Base-by-base conservation (phyloP, 2,329 filamentous ascomycete genomes). In the Fusarium sacchari region DNA sequence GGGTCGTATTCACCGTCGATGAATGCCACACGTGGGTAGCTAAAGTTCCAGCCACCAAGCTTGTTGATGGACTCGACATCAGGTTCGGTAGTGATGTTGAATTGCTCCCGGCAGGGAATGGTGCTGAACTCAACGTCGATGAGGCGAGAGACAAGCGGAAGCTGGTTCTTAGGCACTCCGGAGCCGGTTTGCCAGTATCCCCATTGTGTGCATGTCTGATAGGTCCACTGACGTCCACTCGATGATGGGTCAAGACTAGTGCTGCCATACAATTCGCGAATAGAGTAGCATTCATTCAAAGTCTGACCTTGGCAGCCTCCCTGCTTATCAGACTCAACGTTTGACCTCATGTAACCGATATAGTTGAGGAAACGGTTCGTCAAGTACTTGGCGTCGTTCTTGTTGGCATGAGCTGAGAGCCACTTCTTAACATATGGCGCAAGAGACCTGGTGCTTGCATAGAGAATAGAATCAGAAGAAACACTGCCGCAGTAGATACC, bases 1-100 rank as follows among this genome's bases (percentile, higher is more conserved):
- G 94, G 94, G 78, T 97, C 94, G 63, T 89, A 89, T 71, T 93
- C 88, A 34, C 94, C 94, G 70, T 95, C 94, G 43, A 97, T 85
- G 53, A 93, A 71, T 6, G 94, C 94, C 1, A 97, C 88, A 4
- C 94, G 91, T 2, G 91, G 88, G 79, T 94, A 95, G 50, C 88
- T 88, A 75, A 96, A 91, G 79, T 88, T 83, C 81, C 91, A 93
- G 18, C 90, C 93, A 46, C 94, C 94, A 72, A 93, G 92, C 78
- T 92, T 90, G 85, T 97, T 96, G 81, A 96, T 90, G 2, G 85
- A 84, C 3, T 89, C 86, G 0, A 92, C 83, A 58, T 95, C 85
- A 0, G 94, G 88, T 0, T 88, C 88, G 0, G 83, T 81, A 0
- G 88, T 90, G 78, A 95, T 90, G 82, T 92, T 92, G 85, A 95